Evolutionary conservation across 805 yeast species (phyloP), one percentile per base, ranked within the genome.

Genomic region (Priceomyces melissophilus): DNA sequence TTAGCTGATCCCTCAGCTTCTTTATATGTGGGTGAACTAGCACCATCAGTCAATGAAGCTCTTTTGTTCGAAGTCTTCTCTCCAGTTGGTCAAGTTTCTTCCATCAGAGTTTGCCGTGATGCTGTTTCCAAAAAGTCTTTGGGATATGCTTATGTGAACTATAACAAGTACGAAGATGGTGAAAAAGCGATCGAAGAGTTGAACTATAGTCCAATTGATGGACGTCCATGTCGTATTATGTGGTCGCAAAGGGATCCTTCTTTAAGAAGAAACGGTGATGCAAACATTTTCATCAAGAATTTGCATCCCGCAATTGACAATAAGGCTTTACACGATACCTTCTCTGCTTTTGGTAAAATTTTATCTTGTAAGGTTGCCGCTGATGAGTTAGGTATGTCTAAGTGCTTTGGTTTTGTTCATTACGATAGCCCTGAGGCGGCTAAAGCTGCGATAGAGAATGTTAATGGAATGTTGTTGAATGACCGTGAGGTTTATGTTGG

Each of bases 161-260:
- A 75, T 83, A 89, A 84, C 75, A 81, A 83, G 68, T 71, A 78
- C 54, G 86, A 78, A 50, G 97, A 93, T 62, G 98, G 96, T 63
- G 89, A 84, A 73, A 82, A 78, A 62, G 99, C 99, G 48, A 76
- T 93, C 66, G 95, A 89, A 65, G 93, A 88, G 71, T 81, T 93
- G 71, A 93, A 91, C 87, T 93, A 93, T 78, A 72, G 89, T 45
- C 81, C 81, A 60, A 82, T 93, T 73, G 90, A 90, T 70, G 97
- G 96, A 62, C 87, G 84, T 62, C 89, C 96, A 60, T 89, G 97
- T 75, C 88, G 99, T 73, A 91, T 93, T 76, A 93, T 93, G 98
- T 89, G 98, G 97, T 89, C 97, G 54, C 98, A 93, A 78, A 88
- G 98, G 75, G 98, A 93, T 68, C 98, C 99, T 52, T 79, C 96